Evolutionary conservation across 2,329 filamentous ascomycete species (phyloP).

Genomic region (Monilinia vaccinii-corymbosi): DNA sequence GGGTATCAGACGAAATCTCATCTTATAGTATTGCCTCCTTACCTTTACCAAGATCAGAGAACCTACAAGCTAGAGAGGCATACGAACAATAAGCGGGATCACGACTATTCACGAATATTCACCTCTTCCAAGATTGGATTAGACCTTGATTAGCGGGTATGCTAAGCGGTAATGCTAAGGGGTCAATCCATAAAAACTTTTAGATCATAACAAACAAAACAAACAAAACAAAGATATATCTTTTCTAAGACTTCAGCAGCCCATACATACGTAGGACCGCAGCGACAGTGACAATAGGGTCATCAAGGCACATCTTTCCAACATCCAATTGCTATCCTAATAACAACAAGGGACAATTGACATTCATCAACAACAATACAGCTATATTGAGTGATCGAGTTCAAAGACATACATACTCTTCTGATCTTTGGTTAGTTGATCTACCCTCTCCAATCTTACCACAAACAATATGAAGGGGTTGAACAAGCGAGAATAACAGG

Average conservation of each 20-base stretch:
- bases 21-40: neutral
- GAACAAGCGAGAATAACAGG: neutral
- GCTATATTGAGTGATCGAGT: neutral
- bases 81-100: neutral
- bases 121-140: neutral
- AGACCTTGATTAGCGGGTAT: neutral
- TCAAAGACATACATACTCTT: too few species aligned
- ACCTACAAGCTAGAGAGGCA: neutral
- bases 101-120: too few species aligned
- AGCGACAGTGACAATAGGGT: neutral
- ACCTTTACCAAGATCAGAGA: neutral
- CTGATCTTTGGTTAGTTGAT: neutral
- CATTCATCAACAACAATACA: neutral
- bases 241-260: neutral
- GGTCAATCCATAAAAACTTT: neutral
- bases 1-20: neutral
- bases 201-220: too few species aligned
- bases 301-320: neutral
- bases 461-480: neutral
- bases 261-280: too few species aligned
- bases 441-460: neutral
- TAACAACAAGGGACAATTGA: neutral
- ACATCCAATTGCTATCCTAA: neutral
- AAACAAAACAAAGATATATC: too few species aligned
- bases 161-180: neutral